Base-by-base conservation (phyloP, 2,329 filamentous ascomycete genomes). In the Fusarium tanahbumbuense region DNA sequence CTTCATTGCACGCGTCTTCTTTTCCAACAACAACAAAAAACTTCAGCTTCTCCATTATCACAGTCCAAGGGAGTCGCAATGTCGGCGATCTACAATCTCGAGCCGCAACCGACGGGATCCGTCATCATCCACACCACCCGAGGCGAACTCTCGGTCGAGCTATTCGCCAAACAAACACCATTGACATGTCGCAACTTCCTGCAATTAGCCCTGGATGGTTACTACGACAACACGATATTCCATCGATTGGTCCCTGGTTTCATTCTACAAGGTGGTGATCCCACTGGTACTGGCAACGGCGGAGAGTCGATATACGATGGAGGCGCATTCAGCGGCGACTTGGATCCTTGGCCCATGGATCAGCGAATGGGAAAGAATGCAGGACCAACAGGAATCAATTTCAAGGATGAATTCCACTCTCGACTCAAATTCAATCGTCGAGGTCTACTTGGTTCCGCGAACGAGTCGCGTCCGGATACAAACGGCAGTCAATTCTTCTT, bases 401-500 rank as follows among this genome's bases (percentile, higher is more conserved):
- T 91, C 78, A 89, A 85, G 70, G 95, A 98, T 83, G 96, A 99
- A 78, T 92, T 98, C 72, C 95, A 98, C 80, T 93, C 91, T 74
- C 88, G 96, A 32, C 84, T 99, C 72, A 97, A 97, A 79, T 98
- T 96, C 84, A 98, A 97, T 75, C 87, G 96, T 49, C 87, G 96
- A 64, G 96, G 96, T 0, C 82, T 98, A 74, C 81, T 99, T 73
- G 96, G 93, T n/a, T 98, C 98, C 94, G 96, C 96, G 28, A 98
- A 98, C 80, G 91, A 92, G 66, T 91, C 94, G 47, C 83, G 82
- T 54, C 87, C 87, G 30, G 86, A 94, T 75, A 92, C 92, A 57
- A 98, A 98, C 82, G 93, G 93, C 34, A 97, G 93, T 79, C 96
- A 99, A 80, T 98, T 98, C 85, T 99, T 99, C 83, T 91, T 99